Percentiles rank a stretch among this genome's conserved stretches.
phyloP scores from a whole-genome alignment of 2,329 filamentous ascomycete species.

The Thielaviopsis punctulata region DNA sequence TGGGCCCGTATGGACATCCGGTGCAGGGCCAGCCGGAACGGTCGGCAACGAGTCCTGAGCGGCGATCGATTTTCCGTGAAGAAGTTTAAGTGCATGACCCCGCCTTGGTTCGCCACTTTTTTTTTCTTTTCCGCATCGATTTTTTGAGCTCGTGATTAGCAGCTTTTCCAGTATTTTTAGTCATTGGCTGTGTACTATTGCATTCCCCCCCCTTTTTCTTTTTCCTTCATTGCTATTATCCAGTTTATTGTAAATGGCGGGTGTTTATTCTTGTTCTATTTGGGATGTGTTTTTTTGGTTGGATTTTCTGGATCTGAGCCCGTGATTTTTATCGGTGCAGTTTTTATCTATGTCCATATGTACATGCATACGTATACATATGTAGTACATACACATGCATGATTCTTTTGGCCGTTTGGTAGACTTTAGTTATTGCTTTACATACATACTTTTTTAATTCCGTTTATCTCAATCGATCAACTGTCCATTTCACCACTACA shows the following conservation, averaged over 20 bases:
- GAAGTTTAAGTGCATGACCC: slow-evolving; percentile 34
- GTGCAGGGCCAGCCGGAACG: slow-evolving; percentile 18
- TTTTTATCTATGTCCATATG: too few relatives aligned
- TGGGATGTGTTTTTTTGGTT: neutral
- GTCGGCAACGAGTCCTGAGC: slow-evolving; percentile 40
- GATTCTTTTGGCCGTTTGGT: too few relatives aligned
- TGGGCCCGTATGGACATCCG: slow-evolving; percentile 40
- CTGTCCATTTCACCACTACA: too few relatives aligned
- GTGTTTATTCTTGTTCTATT: neutral
- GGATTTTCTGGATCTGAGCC: neutral
- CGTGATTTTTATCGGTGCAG: too few relatives aligned
- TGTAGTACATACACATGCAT: too few relatives aligned
- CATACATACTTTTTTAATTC: too few relatives aligned
- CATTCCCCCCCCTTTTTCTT: neutral
- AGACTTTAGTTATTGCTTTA: too few relatives aligned
- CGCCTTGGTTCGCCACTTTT: neutral
- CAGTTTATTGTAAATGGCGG: neutral
- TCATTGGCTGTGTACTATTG: neutral
- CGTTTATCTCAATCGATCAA: neutral
- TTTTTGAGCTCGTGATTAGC: neutral
- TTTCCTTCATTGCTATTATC: neutral
- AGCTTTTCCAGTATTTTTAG: neutral
- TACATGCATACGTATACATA: too few relatives aligned
- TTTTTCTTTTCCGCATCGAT: neutral
- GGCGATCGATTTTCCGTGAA: slow-evolving; percentile 54